phyloP scores from a whole-genome alignment of 768 basidiomycete species.

The Paxillus ammoniavirescens region DNA sequence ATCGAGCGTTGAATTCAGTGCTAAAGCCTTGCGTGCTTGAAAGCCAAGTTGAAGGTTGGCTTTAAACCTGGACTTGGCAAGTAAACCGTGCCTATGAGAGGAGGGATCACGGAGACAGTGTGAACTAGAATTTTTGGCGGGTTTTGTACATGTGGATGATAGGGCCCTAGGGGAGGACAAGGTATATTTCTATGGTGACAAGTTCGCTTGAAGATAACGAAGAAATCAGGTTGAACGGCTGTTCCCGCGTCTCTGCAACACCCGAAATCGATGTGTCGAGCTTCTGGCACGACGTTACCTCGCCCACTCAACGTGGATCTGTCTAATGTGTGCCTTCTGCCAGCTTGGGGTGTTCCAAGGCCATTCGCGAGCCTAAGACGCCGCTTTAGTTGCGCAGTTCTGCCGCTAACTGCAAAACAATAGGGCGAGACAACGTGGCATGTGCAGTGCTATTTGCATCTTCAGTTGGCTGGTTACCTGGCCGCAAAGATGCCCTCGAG shows the following conservation, averaged over 20 bases:
- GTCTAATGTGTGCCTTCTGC: neutral
- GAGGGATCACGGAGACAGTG: neutral
- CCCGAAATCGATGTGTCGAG: neutral
- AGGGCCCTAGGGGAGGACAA: too few species aligned
- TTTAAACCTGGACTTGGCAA: neutral
- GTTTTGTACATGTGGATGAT: neutral
- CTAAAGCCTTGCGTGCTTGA: too few species aligned
- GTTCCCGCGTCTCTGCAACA: slow-evolving; percentile 1
- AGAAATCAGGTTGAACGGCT: neutral
- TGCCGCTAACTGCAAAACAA: slow-evolving; percentile 9
- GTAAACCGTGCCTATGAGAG: neutral
- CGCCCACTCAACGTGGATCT: slow-evolving; percentile 28
- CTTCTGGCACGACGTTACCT: slow-evolving; percentile 12
- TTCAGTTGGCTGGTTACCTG: slow-evolving; percentile 9
- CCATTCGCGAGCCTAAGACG: slow-evolving; percentile 1
- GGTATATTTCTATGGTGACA: neutral
- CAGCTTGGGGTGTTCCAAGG: neutral
- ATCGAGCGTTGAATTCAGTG: too few species aligned
- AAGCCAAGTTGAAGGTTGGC: too few species aligned
- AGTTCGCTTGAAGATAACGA: neutral
- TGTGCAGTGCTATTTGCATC: slow-evolving; percentile 12
- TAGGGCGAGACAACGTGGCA: slow-evolving; percentile 16
- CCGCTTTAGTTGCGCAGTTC: slow-evolving; percentile 30
- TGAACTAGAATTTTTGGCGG: neutral
- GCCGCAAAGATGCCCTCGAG: slow-evolving; percentile 6